phyloP scores from a whole-genome alignment of 169 alveolate genomes.

The Eimeria praecox region DNA sequence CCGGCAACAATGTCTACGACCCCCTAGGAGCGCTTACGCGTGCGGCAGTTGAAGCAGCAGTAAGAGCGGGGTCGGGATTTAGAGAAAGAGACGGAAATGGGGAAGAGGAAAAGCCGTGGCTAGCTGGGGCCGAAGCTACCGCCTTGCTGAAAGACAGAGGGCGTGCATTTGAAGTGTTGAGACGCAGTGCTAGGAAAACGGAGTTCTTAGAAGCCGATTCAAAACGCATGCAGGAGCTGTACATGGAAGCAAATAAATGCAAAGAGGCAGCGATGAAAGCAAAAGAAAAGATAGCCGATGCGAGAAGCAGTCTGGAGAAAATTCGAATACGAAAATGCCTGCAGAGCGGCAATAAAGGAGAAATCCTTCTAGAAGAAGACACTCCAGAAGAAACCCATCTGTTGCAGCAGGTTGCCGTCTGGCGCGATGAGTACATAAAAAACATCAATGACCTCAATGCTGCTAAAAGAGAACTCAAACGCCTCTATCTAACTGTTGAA shows the following conservation, averaged over 20 bases:
- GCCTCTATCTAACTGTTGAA: slow-evolving; percentile 17
- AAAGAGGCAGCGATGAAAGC: slow-evolving; percentile 88
- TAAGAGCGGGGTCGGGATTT: background rate
- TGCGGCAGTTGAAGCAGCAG: slow-evolving; percentile 26
- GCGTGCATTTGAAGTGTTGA: slow-evolving; percentile 91
- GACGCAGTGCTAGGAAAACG: slow-evolving; percentile 90
- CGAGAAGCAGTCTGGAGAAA: background rate
- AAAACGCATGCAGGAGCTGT: slow-evolving; percentile 85
- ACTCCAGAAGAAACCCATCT: slow-evolving; percentile 35
- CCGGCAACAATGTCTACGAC: background rate
- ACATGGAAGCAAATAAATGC: slow-evolving; percentile 86
- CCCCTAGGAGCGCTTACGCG: background rate
- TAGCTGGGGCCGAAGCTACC: slow-evolving; percentile 78
- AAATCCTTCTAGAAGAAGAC: background rate
- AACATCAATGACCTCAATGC: background rate
- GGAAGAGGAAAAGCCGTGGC: slow-evolving; percentile 19
- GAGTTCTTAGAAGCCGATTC: slow-evolving; percentile 90
- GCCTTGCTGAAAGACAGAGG: slow-evolving; percentile 88
- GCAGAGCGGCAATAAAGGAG: background rate
- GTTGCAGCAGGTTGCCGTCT: background rate
- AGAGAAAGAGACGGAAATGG: background rate
- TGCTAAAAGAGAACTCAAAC: slow-evolving; percentile 16
- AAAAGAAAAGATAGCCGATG: slow-evolving; percentile 85
- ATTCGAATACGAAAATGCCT: slow-evolving; percentile 25
- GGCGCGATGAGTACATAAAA: slow-evolving; percentile 18